Conservation (phyloP, 2,329 filamentous ascomycete species). For the Apiospora kogelbergensis region DNA sequence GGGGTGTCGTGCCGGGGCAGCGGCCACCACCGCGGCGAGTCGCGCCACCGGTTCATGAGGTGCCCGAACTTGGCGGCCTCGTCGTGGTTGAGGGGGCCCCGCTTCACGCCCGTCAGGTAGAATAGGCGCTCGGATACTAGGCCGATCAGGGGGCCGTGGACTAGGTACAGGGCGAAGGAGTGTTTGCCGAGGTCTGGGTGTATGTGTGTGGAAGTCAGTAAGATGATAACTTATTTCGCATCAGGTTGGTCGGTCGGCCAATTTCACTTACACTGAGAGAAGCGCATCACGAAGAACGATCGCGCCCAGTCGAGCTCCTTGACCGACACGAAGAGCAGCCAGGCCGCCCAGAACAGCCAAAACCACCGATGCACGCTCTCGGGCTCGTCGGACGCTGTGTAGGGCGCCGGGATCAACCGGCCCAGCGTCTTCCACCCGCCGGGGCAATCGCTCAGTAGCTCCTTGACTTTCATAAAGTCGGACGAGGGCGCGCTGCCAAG, state of each 20-base stretch:
- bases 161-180: conserved; percentile 10
- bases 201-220: too few species aligned
- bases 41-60: conserved; percentile 10
- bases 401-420: not conserved
- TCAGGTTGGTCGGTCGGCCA: too few species aligned
- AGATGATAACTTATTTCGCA: too few species aligned
- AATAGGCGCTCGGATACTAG: conserved; percentile 1
- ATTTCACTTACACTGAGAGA: conserved; percentile 16
- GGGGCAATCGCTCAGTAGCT: conserved; percentile 11
- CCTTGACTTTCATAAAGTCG: not conserved
- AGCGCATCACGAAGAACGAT: conserved; percentile 5
- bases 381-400: conserved; percentile 10
- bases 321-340: conserved; percentile 11
- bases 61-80: not conserved
- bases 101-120: conserved; percentile 8
- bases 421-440: conserved; percentile 12
- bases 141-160: conserved; percentile 6
- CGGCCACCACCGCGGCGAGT: not conserved
- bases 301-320: conserved; percentile 14
- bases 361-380: conserved; percentile 13
- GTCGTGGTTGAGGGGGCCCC: not conserved
- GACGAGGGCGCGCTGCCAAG: conserved; percentile 14
- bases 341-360: conserved; percentile 19
- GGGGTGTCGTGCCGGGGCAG: not conserved
- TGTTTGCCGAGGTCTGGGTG: not conserved